Base-by-base conservation (phyloP, 306 rosid species). In the Macrotyloma uniflorum region DNA sequence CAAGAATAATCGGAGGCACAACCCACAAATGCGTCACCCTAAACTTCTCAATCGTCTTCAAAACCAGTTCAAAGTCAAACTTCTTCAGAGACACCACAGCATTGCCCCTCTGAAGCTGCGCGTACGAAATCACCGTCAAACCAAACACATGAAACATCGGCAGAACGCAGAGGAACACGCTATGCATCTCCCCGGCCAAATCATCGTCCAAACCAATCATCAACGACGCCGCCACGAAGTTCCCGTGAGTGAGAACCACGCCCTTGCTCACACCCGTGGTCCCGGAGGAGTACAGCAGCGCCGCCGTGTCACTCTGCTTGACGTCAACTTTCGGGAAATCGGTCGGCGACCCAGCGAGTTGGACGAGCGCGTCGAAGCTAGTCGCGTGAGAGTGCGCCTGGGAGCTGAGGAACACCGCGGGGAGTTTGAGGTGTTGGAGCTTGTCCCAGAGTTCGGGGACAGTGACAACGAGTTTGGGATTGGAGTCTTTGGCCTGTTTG, bases 71-170 rank as follows among this genome's bases (percentile, higher is more conserved):
- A n/a, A 95, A 85, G 35, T 88, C 85, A 38, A 92, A 92, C 38
- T 51, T 82, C 57, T 80, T 82, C 91, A 90, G 78, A 0, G 84
- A 90, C 54, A 94, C 89, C 5, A 92, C 71, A 6, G 90, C 70
- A 13, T 74, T 92, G 3, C 97, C 98, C 36, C 82, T 81, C 82
- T 65, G 88, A 70, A 95, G 89, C 91, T 92, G 98, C 23, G 93
- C 2, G 47, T 43, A 91, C 1, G 69, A 11, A n/a, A 92, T 74
- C n/a, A 90, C 79, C 0, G 75, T 49, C 63, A 95, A 54, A 15
- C 98, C 98, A 36, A 88, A 88, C 42, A 95, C 92, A 70, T 95
- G 98, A 63, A 89, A 95, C 97, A 95, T 90, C 0, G 98, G 98
- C 72, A 95, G 40, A 26, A 92, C 90, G 71, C 91, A 87, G 6